phyloP scores from a whole-genome alignment of 106 monocot species.

The Iris macrosiphon region DNA sequence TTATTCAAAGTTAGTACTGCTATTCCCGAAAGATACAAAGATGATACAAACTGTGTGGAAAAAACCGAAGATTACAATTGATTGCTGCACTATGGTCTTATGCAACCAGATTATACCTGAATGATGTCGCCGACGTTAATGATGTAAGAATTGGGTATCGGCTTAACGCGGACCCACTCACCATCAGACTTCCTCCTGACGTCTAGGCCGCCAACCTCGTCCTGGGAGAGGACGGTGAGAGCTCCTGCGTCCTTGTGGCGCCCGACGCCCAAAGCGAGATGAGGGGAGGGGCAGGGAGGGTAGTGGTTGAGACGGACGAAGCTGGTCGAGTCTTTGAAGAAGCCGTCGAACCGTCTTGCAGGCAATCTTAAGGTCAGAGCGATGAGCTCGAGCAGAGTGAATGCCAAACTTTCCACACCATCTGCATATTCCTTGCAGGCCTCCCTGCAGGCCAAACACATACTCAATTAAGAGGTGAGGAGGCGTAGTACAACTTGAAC shows the following conservation, averaged over 20 bases:
- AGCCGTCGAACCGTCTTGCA: conserved; percentile 30
- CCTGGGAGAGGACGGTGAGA: conserved; percentile 53
- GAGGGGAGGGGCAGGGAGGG: conserved; percentile 55
- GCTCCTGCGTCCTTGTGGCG: conserved; percentile 68
- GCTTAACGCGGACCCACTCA: conserved; percentile 68
- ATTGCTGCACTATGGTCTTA: too few species aligned
- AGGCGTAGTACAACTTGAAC: too few species aligned
- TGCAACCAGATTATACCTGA: too few species aligned
- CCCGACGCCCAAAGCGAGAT: conserved; percentile 70
- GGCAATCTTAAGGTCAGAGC: conserved; percentile 34
- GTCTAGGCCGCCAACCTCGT: conserved; percentile 55
- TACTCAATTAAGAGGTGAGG: too few species aligned
- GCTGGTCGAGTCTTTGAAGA: conserved; percentile 39
- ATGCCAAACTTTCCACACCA: conserved; percentile 36
- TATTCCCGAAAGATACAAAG: too few species aligned
- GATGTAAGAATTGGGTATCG: conserved; percentile 48
- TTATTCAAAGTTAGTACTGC: too few species aligned
- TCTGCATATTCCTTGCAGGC: conserved; percentile 28
- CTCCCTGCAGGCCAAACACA: too few species aligned
- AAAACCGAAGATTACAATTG: too few species aligned
- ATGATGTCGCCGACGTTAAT: conserved; percentile 74
- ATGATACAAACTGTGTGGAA: too few species aligned
- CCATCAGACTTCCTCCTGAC: conserved; percentile 50
- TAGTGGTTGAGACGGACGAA: conserved; percentile 66
- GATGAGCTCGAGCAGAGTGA: conserved; percentile 52